Evolutionary conservation across 208 protist genomes (phyloP), one percentile per base, ranked within the genome.

Genomic region (Leishmania amazonensis): DNA sequence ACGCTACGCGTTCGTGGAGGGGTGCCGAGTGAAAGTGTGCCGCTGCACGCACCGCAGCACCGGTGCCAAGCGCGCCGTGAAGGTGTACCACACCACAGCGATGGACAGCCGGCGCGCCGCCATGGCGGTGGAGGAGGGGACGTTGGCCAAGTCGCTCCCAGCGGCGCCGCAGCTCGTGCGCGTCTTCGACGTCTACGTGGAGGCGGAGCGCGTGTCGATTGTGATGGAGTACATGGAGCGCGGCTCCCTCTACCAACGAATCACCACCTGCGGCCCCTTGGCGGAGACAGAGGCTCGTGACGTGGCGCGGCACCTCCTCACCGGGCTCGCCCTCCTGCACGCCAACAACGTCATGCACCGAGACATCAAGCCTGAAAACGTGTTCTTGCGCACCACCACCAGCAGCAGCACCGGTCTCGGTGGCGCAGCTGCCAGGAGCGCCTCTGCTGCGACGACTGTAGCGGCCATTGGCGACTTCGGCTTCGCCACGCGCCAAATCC

Each of bases 311-410:
- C 99, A 99, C 84, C 91, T 99, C 9, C 99, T 99, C 80, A 79
- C 90, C 53, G 97, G 97, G 38, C 85, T 99, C 31, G 80, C 97
- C 58, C 98, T 98, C 79, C 95, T 98, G 79, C 99, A 99, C 91
- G 93, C 89, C 42, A 92, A 88, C 73, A 98, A 99, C 47, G 98
- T 99, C 54, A 99, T 99, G 98, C 99, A 99, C 87, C 93, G 99
- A 75, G 99, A 99, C 85, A 97, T 99, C 49, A 99, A 99, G 85
- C 98, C 99, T 42, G 98, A 99, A 76, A 99, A 99, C 83, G 83
- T 99, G 21, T 99, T 99, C 89, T 99, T 99, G 75, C 98, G 99
- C 78, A 53, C 57, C 67, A 83, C 45, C 72, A 87, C 51, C 1
- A 11, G 72, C 51, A 75, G 71, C 21, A 51, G 42, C 68, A 35